phyloP scores from a whole-genome alignment of 2,329 filamentous ascomycete species.

The Stagonosporopsis rhizophila region DNA sequence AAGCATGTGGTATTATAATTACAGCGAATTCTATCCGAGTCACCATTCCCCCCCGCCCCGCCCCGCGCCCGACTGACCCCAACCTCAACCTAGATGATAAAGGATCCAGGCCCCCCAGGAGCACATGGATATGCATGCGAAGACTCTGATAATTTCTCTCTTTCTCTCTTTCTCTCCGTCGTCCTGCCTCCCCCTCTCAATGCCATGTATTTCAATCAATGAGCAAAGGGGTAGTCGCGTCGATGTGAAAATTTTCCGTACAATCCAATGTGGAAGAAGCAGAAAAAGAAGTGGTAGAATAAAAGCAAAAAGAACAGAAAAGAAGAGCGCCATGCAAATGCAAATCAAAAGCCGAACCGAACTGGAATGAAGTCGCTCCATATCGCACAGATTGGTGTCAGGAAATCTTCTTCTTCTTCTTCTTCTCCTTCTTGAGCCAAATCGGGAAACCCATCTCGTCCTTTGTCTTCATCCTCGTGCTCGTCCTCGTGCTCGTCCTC shows the following conservation, averaged over 20 bases:
- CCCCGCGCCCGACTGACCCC: no score
- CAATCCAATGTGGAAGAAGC: neutral
- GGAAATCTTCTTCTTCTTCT: no score
- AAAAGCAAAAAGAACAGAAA: neutral
- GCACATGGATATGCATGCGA: constrained; percentile 2
- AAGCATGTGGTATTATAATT: constrained; percentile 21
- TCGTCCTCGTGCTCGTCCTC: neutral
- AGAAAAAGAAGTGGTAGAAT: neutral
- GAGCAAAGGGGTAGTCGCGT: constrained; percentile 25
- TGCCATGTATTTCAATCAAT: constrained; percentile 17
- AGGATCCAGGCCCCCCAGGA: constrained; percentile 1
- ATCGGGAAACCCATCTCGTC: constrained; percentile 1
- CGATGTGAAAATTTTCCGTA: constrained; percentile 16
- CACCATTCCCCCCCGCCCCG: neutral
- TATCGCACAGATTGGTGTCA: constrained; percentile 1
- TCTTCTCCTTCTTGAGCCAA: constrained; percentile 1
- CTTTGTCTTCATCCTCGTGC: neutral
- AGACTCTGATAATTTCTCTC: neutral
- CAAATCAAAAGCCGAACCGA: neutral
- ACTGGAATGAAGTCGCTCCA: constrained; percentile 17
- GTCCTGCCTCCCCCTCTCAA: neutral
- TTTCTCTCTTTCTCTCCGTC: neutral
- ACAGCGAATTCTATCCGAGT: constrained; percentile 15
- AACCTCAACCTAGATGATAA: neutral
- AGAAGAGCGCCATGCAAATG: constrained; percentile 14